phyloP scores from a whole-genome alignment of 306 rosid species.

The Pachyrhizus erosus region DNA sequence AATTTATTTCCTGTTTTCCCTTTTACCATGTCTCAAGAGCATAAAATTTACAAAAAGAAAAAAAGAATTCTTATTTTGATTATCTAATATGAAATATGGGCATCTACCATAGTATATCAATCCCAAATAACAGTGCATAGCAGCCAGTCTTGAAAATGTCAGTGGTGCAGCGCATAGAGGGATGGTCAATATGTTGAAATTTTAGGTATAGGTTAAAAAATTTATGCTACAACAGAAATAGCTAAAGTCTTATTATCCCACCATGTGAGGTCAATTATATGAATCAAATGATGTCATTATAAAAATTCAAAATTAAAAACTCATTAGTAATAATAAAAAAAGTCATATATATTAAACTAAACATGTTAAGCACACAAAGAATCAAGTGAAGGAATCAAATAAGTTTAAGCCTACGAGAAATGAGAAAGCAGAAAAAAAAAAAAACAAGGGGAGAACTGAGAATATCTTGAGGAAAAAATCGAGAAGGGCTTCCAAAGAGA shows the following conservation, averaged over 20 bases:
- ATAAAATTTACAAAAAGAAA: not conserved
- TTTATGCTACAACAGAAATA: not conserved
- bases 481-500: not conserved
- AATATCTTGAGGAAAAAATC: not conserved
- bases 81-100: not conserved
- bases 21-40: not conserved
- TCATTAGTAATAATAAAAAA: not conserved
- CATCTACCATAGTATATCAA: not conserved
- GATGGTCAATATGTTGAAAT: not conserved
- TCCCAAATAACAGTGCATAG: not conserved
- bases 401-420: not conserved
- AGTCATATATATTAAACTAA: not conserved
- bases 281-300: too few relatives aligned
- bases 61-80: too few relatives aligned
- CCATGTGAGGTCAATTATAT: too few relatives aligned
- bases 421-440: not conserved
- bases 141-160: too few relatives aligned
- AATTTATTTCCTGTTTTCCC: not conserved
- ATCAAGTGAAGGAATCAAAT: not conserved
- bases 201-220: not conserved
- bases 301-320: conserved; percentile 7
- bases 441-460: not conserved
- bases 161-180: not conserved
- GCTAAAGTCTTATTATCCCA: too few relatives aligned
- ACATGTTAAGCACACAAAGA: not conserved